Evolutionary conservation across 306 rosid genomes (phyloP), one percentile per base, ranked within the genome.

Genomic region (Oemleria cerasiformis): DNA sequence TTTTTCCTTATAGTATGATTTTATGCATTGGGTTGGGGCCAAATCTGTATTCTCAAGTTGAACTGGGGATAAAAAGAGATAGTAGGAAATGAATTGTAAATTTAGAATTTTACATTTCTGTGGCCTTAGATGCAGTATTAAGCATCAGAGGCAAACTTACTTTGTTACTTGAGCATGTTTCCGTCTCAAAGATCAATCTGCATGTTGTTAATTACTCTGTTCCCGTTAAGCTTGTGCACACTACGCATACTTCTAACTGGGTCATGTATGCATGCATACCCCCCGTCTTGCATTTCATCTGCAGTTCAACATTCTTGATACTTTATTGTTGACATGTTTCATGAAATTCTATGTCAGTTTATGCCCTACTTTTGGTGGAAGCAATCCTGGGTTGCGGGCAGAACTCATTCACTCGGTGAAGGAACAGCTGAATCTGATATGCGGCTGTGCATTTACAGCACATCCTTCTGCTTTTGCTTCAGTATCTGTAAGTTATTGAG

Each of bases 301-400:
- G 61, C 63, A 2, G 8, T 77, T 77, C 11, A 9, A 23, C 36
- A 74, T 65, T 30, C 40, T 17, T 76, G 64, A 25, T 44, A 16
- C 14, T 10, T 57, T 71, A 40, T 61, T 61, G 56, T 74, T 83
- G 45, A 67, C 53, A 25, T 79, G 7, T 7, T 68, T 66, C 45
- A 74, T 73, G 55, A 16, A 36, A 49, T 43, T 73, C 55, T 44
- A 25, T 45, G 73, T 73, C 88, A 95, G 97, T 83, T 73, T 91
- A 68, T 87, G 86, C 65, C 96, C 97, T 67, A 91, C 99, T 39
- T 50, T 95, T 78, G 99, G 99, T 36, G 99, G 96, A 91, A 95
- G 90, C 87, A 91, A 89, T 80, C 99, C 99, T 12, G 97, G 99
- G 38, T 44, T 88, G 79, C 88, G 82, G 74, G 85, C 99, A 0